Percentiles rank a stretch among this genome's conserved stretches.
phyloP scores from a whole-genome alignment of 192 early-diverging fungal genomes.

The Geosiphon pyriformis region DNA sequence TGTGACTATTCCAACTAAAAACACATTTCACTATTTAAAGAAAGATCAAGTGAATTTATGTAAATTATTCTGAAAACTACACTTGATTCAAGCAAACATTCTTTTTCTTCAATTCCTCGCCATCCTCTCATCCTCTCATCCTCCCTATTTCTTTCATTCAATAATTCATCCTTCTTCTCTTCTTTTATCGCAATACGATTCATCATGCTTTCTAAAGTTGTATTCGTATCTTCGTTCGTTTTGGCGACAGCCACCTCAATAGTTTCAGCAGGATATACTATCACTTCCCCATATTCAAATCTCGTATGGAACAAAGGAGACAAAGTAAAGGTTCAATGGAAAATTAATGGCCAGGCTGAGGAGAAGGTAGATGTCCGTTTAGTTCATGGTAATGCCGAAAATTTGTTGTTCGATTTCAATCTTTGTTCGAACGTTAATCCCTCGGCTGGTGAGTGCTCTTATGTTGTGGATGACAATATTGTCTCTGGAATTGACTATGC shows the following conservation, averaged over 20 bases:
- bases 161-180: not conserved
- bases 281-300: not conserved
- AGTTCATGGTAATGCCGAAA: constrained; percentile 3
- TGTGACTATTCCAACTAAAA: too few species aligned
- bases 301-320: not conserved
- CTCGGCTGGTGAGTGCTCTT: not conserved
- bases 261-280: not conserved
- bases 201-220: not conserved
- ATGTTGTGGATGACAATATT: not conserved
- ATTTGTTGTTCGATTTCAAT: not conserved
- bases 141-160: too few species aligned
- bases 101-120: too few species aligned
- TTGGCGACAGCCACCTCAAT: not conserved
- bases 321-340: not conserved
- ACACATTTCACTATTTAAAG: too few species aligned
- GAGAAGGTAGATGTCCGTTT: not conserved
- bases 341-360: not conserved
- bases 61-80: too few species aligned
- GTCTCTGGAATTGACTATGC: constrained; percentile 12
- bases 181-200: not conserved
- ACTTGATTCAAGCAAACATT: too few species aligned
- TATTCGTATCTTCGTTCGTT: not conserved
- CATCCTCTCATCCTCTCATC: not conserved
- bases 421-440: not conserved
- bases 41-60: too few species aligned